phyloP scores from a whole-genome alignment of 2,329 filamentous ascomycete species.

The Fusarium abutilonis region DNA sequence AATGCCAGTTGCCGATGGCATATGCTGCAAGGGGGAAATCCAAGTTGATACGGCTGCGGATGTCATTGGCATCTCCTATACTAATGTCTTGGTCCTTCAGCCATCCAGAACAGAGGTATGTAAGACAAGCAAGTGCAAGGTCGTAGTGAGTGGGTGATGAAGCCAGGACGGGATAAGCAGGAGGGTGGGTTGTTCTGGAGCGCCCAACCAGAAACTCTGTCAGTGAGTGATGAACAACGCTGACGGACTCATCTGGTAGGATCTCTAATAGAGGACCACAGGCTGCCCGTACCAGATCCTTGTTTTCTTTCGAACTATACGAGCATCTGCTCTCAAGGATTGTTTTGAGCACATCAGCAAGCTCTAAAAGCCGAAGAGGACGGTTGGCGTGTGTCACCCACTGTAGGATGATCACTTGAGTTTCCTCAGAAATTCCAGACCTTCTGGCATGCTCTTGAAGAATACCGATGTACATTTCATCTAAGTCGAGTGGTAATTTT shows the following conservation, averaged over 20 bases:
- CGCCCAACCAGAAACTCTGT: conserved; percentile 32
- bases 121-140: conserved; percentile 30
- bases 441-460: conserved; percentile 26
- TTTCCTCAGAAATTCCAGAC: conserved; percentile 22
- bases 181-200: conserved; percentile 2
- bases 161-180: conserved; percentile 23
- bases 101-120: conserved; percentile 25
- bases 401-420: conserved; percentile 30
- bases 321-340: neutral
- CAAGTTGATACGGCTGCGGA: conserved; percentile 6
- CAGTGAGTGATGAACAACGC: conserved; percentile 38
- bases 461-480: conserved; percentile 28
- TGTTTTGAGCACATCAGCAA: conserved; percentile 33
- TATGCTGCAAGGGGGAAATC: conserved; percentile 29
- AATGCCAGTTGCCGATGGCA: conserved; percentile 20
- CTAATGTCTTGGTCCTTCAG: neutral
- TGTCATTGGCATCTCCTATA: neutral
- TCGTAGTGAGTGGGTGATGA: conserved; percentile 23
- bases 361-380: conserved; percentile 34
- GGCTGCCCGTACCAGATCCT: conserved; percentile 27
- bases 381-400: conserved; percentile 32
- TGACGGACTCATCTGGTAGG: conserved; percentile 34
- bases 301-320: conserved; percentile 21
- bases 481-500: conserved; percentile 26
- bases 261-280: conserved; percentile 37